Percentiles rank a stretch among this genome's conserved stretches.
These are phyloP conservation scores for Pseudopyrenochaeta lycopersici DNA, from an alignment of 2,329 filamentous ascomycete genomes.

Conservation along the genomic window DNA sequence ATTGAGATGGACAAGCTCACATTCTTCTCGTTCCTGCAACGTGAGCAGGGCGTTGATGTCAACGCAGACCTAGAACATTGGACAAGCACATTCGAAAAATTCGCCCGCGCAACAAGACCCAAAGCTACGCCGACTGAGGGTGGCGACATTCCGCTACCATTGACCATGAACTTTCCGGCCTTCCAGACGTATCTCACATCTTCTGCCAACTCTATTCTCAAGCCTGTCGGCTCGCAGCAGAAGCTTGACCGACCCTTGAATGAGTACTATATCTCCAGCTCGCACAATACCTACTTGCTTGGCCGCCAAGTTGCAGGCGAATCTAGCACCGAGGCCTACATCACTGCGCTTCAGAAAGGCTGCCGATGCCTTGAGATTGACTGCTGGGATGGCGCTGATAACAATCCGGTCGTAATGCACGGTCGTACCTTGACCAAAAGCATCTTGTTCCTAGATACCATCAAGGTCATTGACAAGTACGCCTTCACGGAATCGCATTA, in stretches of 20 bases:
- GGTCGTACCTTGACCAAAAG: conserved; percentile 88
- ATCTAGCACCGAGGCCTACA: conserved; percentile 95
- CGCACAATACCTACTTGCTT: conserved; percentile 96
- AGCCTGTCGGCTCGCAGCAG: conserved; percentile 67
- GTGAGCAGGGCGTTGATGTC: conserved; percentile 79
- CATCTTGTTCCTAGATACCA: conserved; percentile 89
- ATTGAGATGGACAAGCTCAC: conserved; percentile 73
- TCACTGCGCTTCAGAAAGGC: conserved; percentile 83
- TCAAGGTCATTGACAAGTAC: conserved; percentile 93
- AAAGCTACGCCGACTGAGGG: conserved; percentile 54
- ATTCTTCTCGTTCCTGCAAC: conserved; percentile 78
- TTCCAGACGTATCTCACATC: conserved; percentile 68
- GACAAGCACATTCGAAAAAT: conserved; percentile 76
- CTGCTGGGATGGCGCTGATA: conserved; percentile 94
- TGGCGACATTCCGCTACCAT: conserved; percentile 52
- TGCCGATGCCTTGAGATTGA: conserved; percentile 98
- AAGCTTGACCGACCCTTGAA: conserved; percentile 85
- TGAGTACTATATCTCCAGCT: conserved; percentile 98
- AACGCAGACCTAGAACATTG: conserved; percentile 71
- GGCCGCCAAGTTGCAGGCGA: conserved; percentile 89
- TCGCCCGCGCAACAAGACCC: conserved; percentile 56
- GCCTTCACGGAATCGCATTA: conserved; percentile 89
- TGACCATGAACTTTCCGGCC: conserved; percentile 77
- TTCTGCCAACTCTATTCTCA: conserved; percentile 70
- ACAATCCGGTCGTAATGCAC: conserved; percentile 88